Base-by-base conservation (phyloP, 2,329 filamentous ascomycete species). In the Magnaporthiopsis rhizophila region DNA sequence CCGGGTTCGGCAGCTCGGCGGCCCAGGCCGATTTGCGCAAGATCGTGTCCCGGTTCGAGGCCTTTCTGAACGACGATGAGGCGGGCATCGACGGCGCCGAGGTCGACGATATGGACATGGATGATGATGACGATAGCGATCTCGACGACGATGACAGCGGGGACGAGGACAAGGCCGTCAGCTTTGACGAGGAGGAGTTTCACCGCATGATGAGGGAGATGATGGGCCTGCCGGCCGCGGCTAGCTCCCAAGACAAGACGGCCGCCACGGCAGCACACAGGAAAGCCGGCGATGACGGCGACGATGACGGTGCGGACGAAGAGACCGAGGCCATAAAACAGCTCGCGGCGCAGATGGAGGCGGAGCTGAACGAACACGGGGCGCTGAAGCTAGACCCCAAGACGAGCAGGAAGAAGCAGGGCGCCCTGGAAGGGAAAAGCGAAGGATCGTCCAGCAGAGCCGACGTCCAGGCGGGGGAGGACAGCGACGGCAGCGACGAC, bases 41-140 rank as follows among this genome's bases (percentile, higher is more conserved):
- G 72, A 97, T 98, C 73, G 95, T 99, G 0, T 89, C 90, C 60
- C 86, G 92, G n/a, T 98, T 99, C 71, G 92, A 97, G 72, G 82
- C 89, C 15, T 98, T 99, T 70, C 76, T 99, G 59, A 91, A 96
- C 64, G 91, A 98, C 69, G 90, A 96, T 13, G 84, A 83, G 59
- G 92, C 92, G 0, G 93, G 90, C 1, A 74, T 87, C 7, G 92
- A 96, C 60, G 94, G 92, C 0, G 90, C 88, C 0, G 87, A 91
- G 65, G 75, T 91, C 15, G 80, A 84, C 66, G 89, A 90, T 12
- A 90, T 91, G 82, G 89, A 91, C 66, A 76, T 82, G 21, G 88
- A 90, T 66, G 81, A 80, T 12, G 77, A 80, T 2, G 77, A 82
- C 18, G 75, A 75, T 6, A 78, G 81, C 13, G 81, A 83, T 24